phyloP scores from a whole-genome alignment of 148 eudicot genomes.

The Euryodendron excelsum region DNA sequence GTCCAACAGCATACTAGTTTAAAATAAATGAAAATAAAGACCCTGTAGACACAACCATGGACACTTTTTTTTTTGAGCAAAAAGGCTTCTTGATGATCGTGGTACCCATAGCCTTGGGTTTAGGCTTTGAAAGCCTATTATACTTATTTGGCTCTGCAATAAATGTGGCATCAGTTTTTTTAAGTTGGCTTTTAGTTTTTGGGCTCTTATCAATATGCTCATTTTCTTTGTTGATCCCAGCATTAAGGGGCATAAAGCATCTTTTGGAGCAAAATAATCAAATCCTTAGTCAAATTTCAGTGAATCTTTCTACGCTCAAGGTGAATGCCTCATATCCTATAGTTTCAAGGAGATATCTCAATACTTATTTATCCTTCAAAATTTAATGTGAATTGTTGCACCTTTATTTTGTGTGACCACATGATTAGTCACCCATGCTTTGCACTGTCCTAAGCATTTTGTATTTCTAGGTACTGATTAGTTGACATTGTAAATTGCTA shows the following conservation, averaged over 20 bases:
- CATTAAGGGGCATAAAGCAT: constrained; percentile 50
- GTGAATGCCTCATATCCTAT: constrained; percentile 23
- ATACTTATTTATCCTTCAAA: background rate
- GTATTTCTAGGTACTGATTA: background rate
- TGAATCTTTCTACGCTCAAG: constrained; percentile 53
- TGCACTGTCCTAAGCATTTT: background rate
- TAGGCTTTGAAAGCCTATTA: background rate
- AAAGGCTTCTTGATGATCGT: background rate
- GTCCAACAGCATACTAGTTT: background rate
- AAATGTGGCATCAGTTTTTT: background rate
- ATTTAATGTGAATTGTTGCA: background rate
- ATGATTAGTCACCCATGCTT: background rate
- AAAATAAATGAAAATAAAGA: background rate
- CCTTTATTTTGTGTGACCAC: background rate
- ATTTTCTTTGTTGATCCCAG: constrained; percentile 36
- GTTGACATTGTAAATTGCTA: background rate
- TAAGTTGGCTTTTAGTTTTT: background rate
- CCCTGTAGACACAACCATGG: background rate
- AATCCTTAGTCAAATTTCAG: constrained; percentile 51
- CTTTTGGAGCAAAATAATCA: constrained; percentile 63
- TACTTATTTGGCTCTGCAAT: background rate
- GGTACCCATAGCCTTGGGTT: background rate
- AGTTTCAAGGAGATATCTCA: background rate
- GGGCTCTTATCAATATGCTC: constrained; percentile 2
- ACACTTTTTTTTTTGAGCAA: background rate